Evolutionary conservation across 2,329 filamentous ascomycete species (phyloP).

Genomic region (Elsinoe batatas): DNA sequence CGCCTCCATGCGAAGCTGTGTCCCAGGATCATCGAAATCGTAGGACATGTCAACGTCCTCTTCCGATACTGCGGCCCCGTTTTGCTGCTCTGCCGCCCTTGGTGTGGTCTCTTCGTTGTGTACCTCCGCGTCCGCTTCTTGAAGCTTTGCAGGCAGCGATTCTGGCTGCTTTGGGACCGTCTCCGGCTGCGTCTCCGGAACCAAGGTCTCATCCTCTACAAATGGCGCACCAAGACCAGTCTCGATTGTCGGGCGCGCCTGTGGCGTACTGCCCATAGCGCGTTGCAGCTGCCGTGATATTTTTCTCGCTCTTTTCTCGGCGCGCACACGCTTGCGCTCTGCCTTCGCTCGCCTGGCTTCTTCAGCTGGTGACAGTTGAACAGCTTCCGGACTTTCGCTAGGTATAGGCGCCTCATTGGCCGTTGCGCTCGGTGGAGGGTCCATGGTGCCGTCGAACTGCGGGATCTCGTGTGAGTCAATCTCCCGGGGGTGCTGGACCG

Average conservation of each 20-base stretch:
- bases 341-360: not conserved
- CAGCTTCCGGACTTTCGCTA: not conserved
- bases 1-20: constrained; percentile 9
- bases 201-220: not conserved
- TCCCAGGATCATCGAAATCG: constrained; percentile 9
- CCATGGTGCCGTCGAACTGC: not conserved
- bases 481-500: not conserved
- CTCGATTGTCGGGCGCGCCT: not conserved
- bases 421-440: not conserved
- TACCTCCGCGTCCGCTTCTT: not conserved
- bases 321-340: not conserved
- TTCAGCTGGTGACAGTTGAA: not conserved
- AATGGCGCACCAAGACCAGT: not conserved
- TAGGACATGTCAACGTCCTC: not conserved
- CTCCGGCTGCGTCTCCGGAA: constrained; percentile 14
- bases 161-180: no score
- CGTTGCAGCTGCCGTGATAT: not conserved
- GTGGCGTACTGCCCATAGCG: not conserved
- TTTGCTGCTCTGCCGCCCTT: not conserved
- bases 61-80: no score
- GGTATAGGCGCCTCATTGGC: not conserved
- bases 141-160: no score
- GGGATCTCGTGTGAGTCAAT: not conserved
- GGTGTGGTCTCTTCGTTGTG: not conserved
- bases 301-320: constrained; percentile 9